Base-by-base conservation (phyloP, 2,329 filamentous ascomycete species). In the Scolecobasidium constrictum region DNA sequence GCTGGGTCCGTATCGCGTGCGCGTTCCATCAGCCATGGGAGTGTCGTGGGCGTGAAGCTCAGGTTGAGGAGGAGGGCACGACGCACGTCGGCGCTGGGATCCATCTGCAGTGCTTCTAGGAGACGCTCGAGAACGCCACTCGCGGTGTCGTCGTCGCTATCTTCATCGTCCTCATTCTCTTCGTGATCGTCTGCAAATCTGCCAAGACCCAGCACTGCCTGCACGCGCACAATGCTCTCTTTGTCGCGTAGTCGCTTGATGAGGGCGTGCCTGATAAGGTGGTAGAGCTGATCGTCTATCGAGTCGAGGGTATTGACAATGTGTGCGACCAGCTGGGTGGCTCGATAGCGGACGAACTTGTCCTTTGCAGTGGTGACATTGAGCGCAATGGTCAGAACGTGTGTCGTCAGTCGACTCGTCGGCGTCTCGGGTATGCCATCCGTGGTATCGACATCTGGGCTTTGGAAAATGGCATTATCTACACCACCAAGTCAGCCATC, bases 271-370 rank as follows among this genome's bases (percentile, higher is more conserved):
- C 86, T 77, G 47, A 96, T 71, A 46, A 86, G 76, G 52, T 87
- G 79, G 58, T 94, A 98, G 9, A 95, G 65, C 38, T 92, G 86
- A 57, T 94, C 87, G 54, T 96, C 92, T 52, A 96, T 86, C 2
- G 86, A 81, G 48, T 94, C 86, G 19, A 98, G 72, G 11, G 83
- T 92, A 64, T 94, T 94, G 64, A 98, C 82, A 48, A 95, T 80
- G 58, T 94, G 85, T 2, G 87, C 83, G 42, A 94, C 78, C 41
- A 94, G 76, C 58, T 98, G 92, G 0, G 90, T 93, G 4, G 87
- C 78, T 46, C 92, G 75, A 62, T 86, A 98, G 46, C 92, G 78
- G 37, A 96, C 83, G 46, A 83, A 83, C 63, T 95, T 96, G 63
- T 98, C 92, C 63, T 94, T 96, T 35, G 84, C 78, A 7, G 73